Evolutionary conservation across 371 early-diverging fungal genomes (phyloP), one percentile per base, ranked within the genome.

Genomic region (Mortierella sp.): DNA sequence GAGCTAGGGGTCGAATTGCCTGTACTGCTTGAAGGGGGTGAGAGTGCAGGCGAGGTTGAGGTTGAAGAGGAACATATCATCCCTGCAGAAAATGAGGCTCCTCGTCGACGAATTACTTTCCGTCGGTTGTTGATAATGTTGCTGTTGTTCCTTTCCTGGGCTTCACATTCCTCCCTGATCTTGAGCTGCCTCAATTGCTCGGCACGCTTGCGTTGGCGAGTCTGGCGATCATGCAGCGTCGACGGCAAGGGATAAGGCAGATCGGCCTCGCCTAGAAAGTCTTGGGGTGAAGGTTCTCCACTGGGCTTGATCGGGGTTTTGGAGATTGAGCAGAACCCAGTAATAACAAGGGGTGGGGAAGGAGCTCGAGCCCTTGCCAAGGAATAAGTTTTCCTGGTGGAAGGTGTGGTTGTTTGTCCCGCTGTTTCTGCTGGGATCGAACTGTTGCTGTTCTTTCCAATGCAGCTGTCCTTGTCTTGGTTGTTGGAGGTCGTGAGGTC

Each of bases 221-320:
- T 74, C 51, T 80, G 84, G 16, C 80, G 71, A 44, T 84, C 84
- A 57, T 84, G 84, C 2, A 75, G 67, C 1, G 84, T 80, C 14
- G 84, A 72, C 13, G 84, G 84, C 10, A 75, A 44, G 3, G 84
- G 84, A 53, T 77, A 84, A 0, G 84, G 84, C 34, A 84, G 67
- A 67, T 84, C 80, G 3, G 84, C 81, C 64, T 84, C 84, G 5
- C 80, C 81, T 44, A 84, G 44, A 61, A 80, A 84, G 26, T 84
- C 84, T 31, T 80, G 84, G 0, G 78, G 84, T 9, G 81, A 77
- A 0, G 80, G 76, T 55, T 83, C 83, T 2, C 78, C 82, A 34
- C 70, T 70, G 9, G 40, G 24, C 19, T 64, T 71, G 69, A 71
- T 73, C 14, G 72, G 21, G n/a, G 43, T 69, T 2, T 72, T 71